Base-by-base conservation (phyloP, 202 grass and related monocot species). In the Eragrostis tef region DNA sequence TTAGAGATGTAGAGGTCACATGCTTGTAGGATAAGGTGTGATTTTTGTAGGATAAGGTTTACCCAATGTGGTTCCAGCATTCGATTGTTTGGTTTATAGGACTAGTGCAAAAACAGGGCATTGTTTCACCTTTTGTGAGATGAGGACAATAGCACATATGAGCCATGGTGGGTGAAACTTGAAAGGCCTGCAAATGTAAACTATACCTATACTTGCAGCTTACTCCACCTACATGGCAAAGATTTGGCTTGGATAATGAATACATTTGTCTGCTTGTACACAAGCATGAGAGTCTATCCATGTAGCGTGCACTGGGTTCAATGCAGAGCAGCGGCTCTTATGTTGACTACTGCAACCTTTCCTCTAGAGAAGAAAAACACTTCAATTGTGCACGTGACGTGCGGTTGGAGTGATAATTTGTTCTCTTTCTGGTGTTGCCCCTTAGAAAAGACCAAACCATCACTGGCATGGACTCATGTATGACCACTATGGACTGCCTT, bases 261-360 rank as follows among this genome's bases (percentile, higher is more conserved):
- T 70, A 15, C 11, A 62, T 27, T 79, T 57, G 26, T 48, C 29
- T 65, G 19, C 61, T 83, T 51, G 51, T 42, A 67, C 69, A 1
- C 67, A 78, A 78, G 19, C 73, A 76, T 2, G 10, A 20, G 62
- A 24, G 63, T 14, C 31, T 54, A 19, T 79, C 31, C 14, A 5
- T 9, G 25, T 17, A 53, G 10, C 7, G 50, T 86, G 48, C 70
- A 70, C 46, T 52, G 48, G 64, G 17, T 60, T 78, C 50, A 34
- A 71, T 20, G 22, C 17, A 57, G 31, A 52, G 50, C 19, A 69
- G 49, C 50, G n/a, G 25, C 26, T 50, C 29, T 21, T 2, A 29
- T 69, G 60, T 82, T 86, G 83, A 78, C 78, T 67, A 15, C 24
- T 11, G 42, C 62, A 70, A 19, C 75, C n/a, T 51, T 51, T 79